Evolutionary conservation across 305 asterid genomes (phyloP).

Genomic region (Vinca major): DNA sequence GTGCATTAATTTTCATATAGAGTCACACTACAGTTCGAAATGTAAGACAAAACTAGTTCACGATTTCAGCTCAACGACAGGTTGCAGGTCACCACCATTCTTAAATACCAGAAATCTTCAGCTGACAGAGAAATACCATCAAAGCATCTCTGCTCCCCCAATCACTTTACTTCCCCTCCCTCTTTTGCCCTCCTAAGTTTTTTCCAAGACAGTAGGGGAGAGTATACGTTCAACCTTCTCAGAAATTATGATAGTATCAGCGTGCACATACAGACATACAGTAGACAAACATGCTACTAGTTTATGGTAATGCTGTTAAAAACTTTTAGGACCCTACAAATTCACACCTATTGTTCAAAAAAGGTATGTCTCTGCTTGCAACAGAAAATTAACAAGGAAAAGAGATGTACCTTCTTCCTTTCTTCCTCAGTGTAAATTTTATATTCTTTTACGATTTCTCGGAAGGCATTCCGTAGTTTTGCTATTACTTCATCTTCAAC

Average conservation of each 20-base stretch:
- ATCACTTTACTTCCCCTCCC: not conserved
- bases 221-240: not conserved
- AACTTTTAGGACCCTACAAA: not conserved
- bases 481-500: conserved; percentile 83
- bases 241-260: not conserved
- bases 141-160: not conserved
- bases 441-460: conserved; percentile 74
- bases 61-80: not conserved
- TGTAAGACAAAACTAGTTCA: not conserved
- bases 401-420: conserved; percentile 54
- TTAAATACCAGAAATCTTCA: not conserved
- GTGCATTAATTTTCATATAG: conserved; percentile 1
- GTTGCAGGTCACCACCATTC: not conserved
- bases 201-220: not conserved
- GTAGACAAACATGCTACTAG: not conserved
- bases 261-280: not conserved
- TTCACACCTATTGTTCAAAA: not conserved
- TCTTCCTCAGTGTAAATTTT: conserved; percentile 77
- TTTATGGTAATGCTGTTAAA: not conserved
- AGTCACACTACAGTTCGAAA: not conserved
- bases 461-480: conserved; percentile 71
- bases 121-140: not conserved
- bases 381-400: not conserved
- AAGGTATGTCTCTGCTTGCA: not conserved
- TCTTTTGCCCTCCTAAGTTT: not conserved